Evolutionary conservation across 2,329 filamentous ascomycete genomes (phyloP), one percentile per base, ranked within the genome.

Genomic region (Fusarium sp.): DNA sequence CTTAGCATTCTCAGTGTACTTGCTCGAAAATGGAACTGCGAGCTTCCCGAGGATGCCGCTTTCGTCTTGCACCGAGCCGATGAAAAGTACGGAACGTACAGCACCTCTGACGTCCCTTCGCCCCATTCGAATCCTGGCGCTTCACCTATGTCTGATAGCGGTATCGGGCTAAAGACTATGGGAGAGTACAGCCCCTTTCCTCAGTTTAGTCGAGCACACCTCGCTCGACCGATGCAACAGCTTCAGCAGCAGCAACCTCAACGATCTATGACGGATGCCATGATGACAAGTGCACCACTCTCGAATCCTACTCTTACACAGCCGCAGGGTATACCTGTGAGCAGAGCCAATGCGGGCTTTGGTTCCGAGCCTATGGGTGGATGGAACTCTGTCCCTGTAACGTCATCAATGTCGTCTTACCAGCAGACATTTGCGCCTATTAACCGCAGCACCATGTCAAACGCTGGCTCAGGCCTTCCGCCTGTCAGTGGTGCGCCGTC

Each of bases 11-110:
- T 99, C 39, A 93, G 90, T 66, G 87, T 96, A 5, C 85, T 96
- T 11, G 90, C 90, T 1, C 86, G 88, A n/a, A 95, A 95, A 70
- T 98, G 95, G 93, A 89, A 89, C 15, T 89, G 97, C 39, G 88
- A 92, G 53, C 77, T 98, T 9, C 94, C 95, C 0, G 89, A 92
- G 57, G 94, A 98, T 75, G 94, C 93, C 0, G 83, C 85, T 0
- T 78, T 83, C 2, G 87, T 96, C 2, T 83, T 98, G n/a, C 82
- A 87, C 44, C 86, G 92, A 32, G 90, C 92, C 2, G 91, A 96
- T 71, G 81, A 86, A 40, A 94, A 90, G 76, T 97, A 91, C 76
- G 92, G 92, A 2, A 85, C 84, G 3, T 93, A 89, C 67, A 86
- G 79, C 71, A 84, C 84, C 49, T 83, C 83, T 1, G 87, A 88